Base-by-base conservation (phyloP, 192 early-diverging fungal species). In the Allomyces javanicus region DNA sequence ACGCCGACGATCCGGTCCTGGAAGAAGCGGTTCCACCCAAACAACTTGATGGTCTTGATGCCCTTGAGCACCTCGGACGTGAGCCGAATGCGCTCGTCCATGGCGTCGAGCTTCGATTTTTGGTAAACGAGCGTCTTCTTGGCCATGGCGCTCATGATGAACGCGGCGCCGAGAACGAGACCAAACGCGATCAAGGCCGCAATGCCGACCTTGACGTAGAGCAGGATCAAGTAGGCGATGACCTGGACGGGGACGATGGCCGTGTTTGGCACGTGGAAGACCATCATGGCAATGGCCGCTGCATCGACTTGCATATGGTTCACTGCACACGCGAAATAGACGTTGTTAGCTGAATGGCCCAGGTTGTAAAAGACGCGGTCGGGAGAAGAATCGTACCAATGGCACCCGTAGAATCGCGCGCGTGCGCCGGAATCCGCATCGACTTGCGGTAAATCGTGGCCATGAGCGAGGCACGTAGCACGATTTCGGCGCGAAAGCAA, bases 371-470 rank as follows among this genome's bases (percentile, higher is more conserved):
- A 7, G 0, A 40, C 33, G 9, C 33, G 0, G 33, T 0, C 33
- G 33, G 33, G 33, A 40, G 7, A 40, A 40, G n/a, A n/a, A n/a
- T n/a, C 33, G 33, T 3, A 40, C 33, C 33, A 22, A 71, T 70
- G 1, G 45, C 69, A n/a, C 66, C 72, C 3, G 74, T 68, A 9
- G 64, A 44, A n/a, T 67, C 67, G 27, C 74, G 58, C 2, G 69
- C 67, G 44, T 64, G 67, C n/a, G 73, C 55, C 5, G 83, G 82
- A 11, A 85, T 77, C 12, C 75, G 68, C 17, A 85, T 69, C 0
- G 83, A 71, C 58, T 85, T 85, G 69, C 83, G 77, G 44, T 82
- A 85, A 23, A 85, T 67, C 45, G 79, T 77, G 2, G 78, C 72
- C 10, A 80, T 72, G 6, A 85, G 70, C 0, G 80, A 76, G 0